phyloP scores from a whole-genome alignment of 2,329 filamentous ascomycete genomes.

The Talaromyces atroroseus region DNA sequence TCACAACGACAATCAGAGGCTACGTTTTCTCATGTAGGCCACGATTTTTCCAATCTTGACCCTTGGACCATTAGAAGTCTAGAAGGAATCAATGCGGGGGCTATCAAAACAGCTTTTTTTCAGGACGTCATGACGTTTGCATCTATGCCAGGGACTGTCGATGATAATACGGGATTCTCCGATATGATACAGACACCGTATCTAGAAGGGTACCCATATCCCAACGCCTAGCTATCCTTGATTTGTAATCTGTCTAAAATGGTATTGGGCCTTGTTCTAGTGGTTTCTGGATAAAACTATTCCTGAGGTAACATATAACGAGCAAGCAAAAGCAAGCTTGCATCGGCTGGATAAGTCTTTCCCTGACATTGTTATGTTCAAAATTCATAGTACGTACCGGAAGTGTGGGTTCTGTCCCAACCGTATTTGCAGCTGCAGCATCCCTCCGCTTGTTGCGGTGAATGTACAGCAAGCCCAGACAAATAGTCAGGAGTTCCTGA shows the following conservation, averaged over 20 bases:
- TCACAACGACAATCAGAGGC: not conserved
- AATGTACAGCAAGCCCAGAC: no score
- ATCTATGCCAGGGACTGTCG: not conserved
- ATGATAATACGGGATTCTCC: conserved; percentile 1
- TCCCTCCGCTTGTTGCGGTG: no score
- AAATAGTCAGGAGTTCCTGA: no score
- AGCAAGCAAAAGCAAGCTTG: not conserved
- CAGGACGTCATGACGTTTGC: not conserved
- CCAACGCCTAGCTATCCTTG: not conserved
- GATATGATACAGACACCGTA: conserved; percentile 11
- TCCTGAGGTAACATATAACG: not conserved
- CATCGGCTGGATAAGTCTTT: not conserved
- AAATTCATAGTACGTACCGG: not conserved
- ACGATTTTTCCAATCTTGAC: not conserved
- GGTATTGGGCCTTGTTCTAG: not conserved
- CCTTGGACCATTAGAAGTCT: not conserved
- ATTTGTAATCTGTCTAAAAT: no score
- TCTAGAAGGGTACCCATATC: conserved; percentile 11
- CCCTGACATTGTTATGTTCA: not conserved
- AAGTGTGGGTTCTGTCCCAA: conserved; percentile 2
- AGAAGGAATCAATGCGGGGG: not conserved
- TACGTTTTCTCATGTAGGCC: not conserved
- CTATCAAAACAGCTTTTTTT: not conserved
- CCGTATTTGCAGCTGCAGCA: no score
- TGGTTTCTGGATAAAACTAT: not conserved